phyloP scores from a whole-genome alignment of 1,139 yeast genomes.

The Pneumocystis murina region DNA sequence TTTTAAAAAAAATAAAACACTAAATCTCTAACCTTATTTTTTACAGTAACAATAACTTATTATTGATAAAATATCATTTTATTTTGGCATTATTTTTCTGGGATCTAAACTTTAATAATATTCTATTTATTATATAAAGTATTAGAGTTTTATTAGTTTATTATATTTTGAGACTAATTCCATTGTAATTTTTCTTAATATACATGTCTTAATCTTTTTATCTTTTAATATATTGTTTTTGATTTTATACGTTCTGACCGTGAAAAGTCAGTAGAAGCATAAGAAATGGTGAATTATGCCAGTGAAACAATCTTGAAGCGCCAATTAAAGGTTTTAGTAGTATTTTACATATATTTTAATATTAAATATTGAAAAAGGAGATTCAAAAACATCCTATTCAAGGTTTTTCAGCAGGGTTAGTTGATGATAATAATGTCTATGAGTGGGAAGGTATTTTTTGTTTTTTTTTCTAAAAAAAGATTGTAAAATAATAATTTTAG shows the following conservation, averaged over 20 bases:
- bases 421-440: conserved; percentile 17
- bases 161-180: background rate
- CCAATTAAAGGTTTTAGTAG: background rate
- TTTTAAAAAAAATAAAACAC: conserved; percentile 33
- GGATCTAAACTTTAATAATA: no score
- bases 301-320: background rate
- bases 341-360: background rate
- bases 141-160: background rate
- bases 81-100: background rate
- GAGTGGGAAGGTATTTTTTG: conserved; percentile 18
- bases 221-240: background rate
- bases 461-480: background rate
- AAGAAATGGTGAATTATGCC: background rate
- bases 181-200: background rate
- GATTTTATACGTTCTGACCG: background rate
- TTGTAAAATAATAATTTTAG: background rate
- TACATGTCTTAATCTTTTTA: background rate
- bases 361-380: conserved; percentile 2
- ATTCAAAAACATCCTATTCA: conserved; percentile 13
- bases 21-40: background rate
- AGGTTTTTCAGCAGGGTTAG: conserved; percentile 18
- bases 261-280: background rate
- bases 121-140: background rate
- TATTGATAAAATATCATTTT: background rate
- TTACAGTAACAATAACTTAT: background rate